Base-by-base conservation (phyloP, 208 protist genomes). In the Leishmania turanica region DNA sequence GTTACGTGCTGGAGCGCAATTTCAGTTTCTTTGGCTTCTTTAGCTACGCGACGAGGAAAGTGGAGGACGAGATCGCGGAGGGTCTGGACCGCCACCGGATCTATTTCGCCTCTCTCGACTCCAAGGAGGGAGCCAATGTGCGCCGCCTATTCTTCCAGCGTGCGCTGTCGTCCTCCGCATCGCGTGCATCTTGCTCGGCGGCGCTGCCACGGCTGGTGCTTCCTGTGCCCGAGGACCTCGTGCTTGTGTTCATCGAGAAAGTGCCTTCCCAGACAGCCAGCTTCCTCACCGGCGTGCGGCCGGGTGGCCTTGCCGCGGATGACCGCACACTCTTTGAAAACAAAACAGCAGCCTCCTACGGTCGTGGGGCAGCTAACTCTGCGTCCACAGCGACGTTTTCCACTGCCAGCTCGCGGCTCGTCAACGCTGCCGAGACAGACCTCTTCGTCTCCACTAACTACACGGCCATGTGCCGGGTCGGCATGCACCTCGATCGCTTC, bases 1-100 rank as follows among this genome's bases (percentile, higher is more conserved):
- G 86, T 47, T 95, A 92, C 78, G 91, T 93, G 11, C 40, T 97
- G 62, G 94, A 94, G 86, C 89, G 94, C 60, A 97, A 97, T 84
- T 97, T 97, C 60, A 94, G 87, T 71, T 97, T 90, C 79, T 97
- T 95, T 78, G 84, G 84, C 37, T 82, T 94, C 71, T 75, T 88
- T 34, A 83, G 81, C 51, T 91, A 88, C 70, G 74, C 86, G 37
- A 45, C 51, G 1, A 53, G n/a, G 62, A 85, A 82, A 40, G 86
- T 77, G 11, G 80, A 87, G 45, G 47, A 42, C 5, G 82, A 84
- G 37, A 83, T 87, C 60, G 72, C 78, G 45, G 72, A 86, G 54
- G 82, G 80, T 31, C 80, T 95, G 27, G 90, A 95, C 72, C 81
- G 77, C 11, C 88, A 97, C 76, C 84, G 84, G 27, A 85, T 97